Percentiles rank a stretch among this genome's conserved stretches.
Evolutionary conservation across 1,139 yeast species (phyloP).

Genomic region (Yamadazyma sp.): DNA sequence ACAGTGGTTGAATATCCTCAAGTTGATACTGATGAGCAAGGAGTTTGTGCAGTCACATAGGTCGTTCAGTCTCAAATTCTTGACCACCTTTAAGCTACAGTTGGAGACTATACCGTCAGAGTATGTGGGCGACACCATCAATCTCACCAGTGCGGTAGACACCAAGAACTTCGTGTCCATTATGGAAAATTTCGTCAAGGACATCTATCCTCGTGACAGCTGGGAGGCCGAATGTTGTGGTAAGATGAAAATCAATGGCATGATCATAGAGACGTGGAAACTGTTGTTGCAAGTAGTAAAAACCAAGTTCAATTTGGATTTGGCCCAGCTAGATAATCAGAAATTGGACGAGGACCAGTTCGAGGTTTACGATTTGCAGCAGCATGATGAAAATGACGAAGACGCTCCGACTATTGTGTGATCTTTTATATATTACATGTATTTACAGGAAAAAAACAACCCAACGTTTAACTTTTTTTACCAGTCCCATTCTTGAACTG

Average conservation of each 20-base stretch:
- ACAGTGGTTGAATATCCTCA: conserved; percentile 28
- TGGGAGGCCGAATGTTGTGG: conserved; percentile 21
- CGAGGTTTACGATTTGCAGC: conserved; percentile 24
- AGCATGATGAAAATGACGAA: conserved; percentile 27
- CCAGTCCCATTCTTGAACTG: not conserved
- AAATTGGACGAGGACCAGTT: conserved; percentile 19
- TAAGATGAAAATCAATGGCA: conserved; percentile 22
- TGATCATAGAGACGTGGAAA: conserved; percentile 21
- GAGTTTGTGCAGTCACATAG: conserved; percentile 12
- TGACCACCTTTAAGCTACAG: conserved; percentile 19
- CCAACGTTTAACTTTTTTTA: too few relatives aligned
- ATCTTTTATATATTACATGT: not conserved
- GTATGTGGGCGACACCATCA: conserved; percentile 21
- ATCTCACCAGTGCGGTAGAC: conserved; percentile 20
- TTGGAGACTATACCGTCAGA: conserved; percentile 24
- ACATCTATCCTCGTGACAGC: conserved; percentile 15
- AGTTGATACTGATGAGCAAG: conserved; percentile 24
- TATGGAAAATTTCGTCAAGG: conserved; percentile 22
- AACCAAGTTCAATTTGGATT: conserved; percentile 19
- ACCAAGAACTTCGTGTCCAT: conserved; percentile 15
- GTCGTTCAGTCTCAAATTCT: conserved; percentile 17
- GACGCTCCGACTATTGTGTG: conserved; percentile 28
- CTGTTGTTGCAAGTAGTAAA: conserved; percentile 10
- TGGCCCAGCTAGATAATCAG: conserved; percentile 10
- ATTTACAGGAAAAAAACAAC: conserved; percentile 1